Conservation (phyloP, 805 yeast genomes). For the Danielia oregonensis region DNA sequence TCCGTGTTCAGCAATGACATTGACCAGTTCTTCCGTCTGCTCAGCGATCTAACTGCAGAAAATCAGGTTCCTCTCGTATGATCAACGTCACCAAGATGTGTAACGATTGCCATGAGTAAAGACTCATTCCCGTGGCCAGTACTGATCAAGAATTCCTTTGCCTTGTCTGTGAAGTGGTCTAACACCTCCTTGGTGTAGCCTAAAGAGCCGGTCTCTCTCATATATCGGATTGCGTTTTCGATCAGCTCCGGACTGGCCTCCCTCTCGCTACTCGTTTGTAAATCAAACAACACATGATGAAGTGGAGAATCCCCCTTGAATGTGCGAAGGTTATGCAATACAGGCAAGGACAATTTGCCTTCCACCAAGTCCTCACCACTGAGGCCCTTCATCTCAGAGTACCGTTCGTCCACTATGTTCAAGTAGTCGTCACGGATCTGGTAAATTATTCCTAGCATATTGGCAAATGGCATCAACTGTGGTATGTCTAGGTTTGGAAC, state of each 20-base stretch:
- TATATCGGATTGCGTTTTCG: conserved; percentile 18
- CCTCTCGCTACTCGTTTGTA: conserved; percentile 15
- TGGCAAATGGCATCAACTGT: conserved; percentile 58
- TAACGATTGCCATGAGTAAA: not conserved
- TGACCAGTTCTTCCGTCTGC: conserved; percentile 22
- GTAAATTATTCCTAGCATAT: conserved; percentile 74
- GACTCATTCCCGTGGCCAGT: not conserved
- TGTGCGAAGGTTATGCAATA: conserved; percentile 48
- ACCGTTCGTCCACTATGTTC: conserved; percentile 53
- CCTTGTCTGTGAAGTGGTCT: conserved; percentile 18
- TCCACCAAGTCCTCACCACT: conserved; percentile 82
- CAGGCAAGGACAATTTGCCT: conserved; percentile 85
- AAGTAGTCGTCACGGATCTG: conserved; percentile 84
- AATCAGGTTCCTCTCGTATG: conserved; percentile 5
- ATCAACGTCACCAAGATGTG: not conserved
- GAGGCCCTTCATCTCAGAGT: conserved; percentile 62
- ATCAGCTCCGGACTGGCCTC: conserved; percentile 12
- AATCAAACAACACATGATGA: conserved; percentile 18
- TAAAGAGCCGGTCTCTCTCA: conserved; percentile 24
- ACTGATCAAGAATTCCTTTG: conserved; percentile 11
- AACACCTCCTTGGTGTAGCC: conserved; percentile 22
- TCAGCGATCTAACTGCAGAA: conserved; percentile 5
- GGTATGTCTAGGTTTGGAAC: conserved; percentile 6
- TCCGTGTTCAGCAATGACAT: conserved; percentile 16
- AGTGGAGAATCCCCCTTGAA: conserved; percentile 16